Evolutionary conservation across 2,329 filamentous ascomycete genomes (phyloP).

Genomic region (Pestalotiopsis sp.): DNA sequence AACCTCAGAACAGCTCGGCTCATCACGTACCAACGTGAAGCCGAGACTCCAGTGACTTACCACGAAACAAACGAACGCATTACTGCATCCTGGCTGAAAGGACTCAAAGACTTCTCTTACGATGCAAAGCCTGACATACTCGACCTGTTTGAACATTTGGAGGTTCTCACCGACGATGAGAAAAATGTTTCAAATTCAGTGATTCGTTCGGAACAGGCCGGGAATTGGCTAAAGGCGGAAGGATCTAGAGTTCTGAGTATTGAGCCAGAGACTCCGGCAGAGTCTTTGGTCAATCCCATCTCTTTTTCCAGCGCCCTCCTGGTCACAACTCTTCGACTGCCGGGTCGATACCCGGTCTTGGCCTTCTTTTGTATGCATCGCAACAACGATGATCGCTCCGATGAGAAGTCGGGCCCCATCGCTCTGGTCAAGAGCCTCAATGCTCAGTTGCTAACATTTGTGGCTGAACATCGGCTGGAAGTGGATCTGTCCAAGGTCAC

Average conservation of each 20-base stretch:
- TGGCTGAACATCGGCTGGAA: background rate
- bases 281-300: constrained; percentile 13
- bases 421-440: background rate
- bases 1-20: background rate
- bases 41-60: background rate
- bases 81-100: background rate
- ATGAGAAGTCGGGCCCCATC: constrained; percentile 10
- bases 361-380: constrained; percentile 18
- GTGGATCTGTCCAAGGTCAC: background rate
- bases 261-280: constrained; percentile 10
- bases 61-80: background rate
- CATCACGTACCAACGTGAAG: background rate
- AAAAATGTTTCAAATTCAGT: background rate
- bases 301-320: constrained; percentile 15
- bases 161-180: background rate
- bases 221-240: background rate
- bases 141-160: constrained; percentile 8
- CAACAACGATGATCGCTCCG: background rate
- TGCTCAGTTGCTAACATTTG: background rate
- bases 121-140: constrained; percentile 13
- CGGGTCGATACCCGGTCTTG: constrained; percentile 9
- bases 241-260: constrained; percentile 8
- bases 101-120: constrained; percentile 4
- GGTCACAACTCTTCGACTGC: constrained; percentile 8
- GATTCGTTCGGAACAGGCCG: background rate